phyloP scores from a whole-genome alignment of 352 stramenopile species.

The Vaucheria bursata region DNA sequence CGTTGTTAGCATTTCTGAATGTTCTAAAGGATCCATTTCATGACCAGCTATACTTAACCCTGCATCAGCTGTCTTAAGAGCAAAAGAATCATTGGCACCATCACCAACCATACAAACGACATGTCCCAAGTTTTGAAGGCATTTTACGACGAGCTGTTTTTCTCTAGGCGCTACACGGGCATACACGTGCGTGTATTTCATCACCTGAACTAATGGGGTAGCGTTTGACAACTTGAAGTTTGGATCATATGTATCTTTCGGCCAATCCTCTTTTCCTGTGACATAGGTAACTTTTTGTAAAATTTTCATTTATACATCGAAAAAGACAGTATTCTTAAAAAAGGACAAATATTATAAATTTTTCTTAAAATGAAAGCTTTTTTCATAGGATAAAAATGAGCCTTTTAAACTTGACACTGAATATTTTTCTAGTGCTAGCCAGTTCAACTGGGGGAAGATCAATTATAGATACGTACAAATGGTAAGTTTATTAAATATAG shows the following conservation, averaged over 20 bases:
- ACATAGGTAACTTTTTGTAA: too few relatives aligned
- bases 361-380: too few relatives aligned
- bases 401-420: too few relatives aligned
- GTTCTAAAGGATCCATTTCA: constrained; percentile 3
- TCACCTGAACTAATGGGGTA: neutral
- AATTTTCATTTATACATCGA: too few relatives aligned
- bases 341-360: too few relatives aligned
- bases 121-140: constrained; percentile 17
- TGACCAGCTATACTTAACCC: constrained; percentile 27
- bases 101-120: constrained; percentile 47
- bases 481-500: too few relatives aligned
- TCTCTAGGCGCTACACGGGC: constrained; percentile 19
- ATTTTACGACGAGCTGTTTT: constrained; percentile 23
- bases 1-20: neutral
- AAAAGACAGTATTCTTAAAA: too few relatives aligned
- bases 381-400: too few relatives aligned
- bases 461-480: too few relatives aligned
- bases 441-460: too few relatives aligned
- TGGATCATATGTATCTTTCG: neutral
- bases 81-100: constrained; percentile 46
- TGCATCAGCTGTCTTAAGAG: constrained; percentile 40
- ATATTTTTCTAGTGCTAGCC: too few relatives aligned
- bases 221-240: neutral
- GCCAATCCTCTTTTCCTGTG: constrained; percentile 1
- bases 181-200: constrained; percentile 14